A percentile compares a stretch with the other conserved stretches of the same genome.
These are phyloP conservation scores for Podospora conica DNA, from an alignment of 495 filamentous ascomycete genomes.

Conservation along the genomic window DNA sequence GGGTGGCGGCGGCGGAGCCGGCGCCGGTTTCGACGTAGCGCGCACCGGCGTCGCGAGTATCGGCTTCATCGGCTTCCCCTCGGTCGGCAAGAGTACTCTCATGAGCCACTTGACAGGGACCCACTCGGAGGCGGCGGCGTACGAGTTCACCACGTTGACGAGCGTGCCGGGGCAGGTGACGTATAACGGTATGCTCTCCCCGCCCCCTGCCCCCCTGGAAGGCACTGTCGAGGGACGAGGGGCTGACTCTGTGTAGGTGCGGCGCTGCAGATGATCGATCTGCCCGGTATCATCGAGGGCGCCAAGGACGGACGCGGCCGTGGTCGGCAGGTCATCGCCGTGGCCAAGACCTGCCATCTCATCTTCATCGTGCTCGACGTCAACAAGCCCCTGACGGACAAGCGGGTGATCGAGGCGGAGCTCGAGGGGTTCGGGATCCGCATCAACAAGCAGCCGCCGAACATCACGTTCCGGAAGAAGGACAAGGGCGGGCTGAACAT, in stretches of 20 bases:
- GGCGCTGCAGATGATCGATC: constrained; percentile 96
- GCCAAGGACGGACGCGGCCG: constrained; percentile 98
- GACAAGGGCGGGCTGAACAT: constrained; percentile 96
- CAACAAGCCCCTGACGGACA: constrained; percentile 96
- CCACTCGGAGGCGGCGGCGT: constrained; percentile 94
- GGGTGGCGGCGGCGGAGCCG: constrained; percentile 73
- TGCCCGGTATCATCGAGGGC: constrained; percentile 97
- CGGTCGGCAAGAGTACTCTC: constrained; percentile 95
- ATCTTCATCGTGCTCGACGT: constrained; percentile 99
- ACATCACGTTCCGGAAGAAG: constrained; percentile 98
- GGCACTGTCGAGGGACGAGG: not conserved
- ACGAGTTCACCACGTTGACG: constrained; percentile 97
- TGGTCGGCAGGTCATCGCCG: constrained; percentile 97
- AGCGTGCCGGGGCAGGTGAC: constrained; percentile 94
- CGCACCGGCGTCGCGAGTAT: constrained; percentile 95
- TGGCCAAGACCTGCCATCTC: constrained; percentile 96
- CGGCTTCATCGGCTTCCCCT: constrained; percentile 84
- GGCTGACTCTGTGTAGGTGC: constrained; percentile 45
- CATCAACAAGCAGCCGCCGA: constrained; percentile 94
- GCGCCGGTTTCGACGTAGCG: constrained; percentile 95
- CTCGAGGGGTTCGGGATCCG: constrained; percentile 96
- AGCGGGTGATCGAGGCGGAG: constrained; percentile 93
- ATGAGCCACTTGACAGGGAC: constrained; percentile 93
- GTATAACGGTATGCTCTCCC: constrained; percentile 70
- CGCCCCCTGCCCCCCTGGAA: not conserved